Percentiles rank a stretch among this genome's conserved stretches.
Conservation (phyloP, 148 eudicot genomes). For the Salicornia ramosissima region DNA sequence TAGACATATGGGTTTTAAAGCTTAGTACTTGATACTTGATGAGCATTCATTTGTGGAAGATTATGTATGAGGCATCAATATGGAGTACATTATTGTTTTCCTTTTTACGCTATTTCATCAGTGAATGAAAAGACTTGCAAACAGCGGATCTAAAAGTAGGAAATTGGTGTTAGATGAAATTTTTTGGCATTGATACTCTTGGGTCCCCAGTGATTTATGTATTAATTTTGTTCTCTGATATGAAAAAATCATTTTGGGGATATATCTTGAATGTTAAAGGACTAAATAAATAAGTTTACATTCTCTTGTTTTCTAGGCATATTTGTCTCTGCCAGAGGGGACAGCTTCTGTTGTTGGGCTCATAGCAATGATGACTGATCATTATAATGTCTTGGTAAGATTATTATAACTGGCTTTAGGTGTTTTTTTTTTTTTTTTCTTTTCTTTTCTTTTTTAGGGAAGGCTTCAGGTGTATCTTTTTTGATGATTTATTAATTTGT, state of each 20-base stretch:
- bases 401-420: not conserved
- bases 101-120: not conserved
- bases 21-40: slow-evolving; percentile 4
- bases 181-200: not conserved
- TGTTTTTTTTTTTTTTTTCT: slow-evolving; percentile 6
- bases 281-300: not conserved
- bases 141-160: not conserved
- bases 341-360: slow-evolving; percentile 42
- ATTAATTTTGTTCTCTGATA: not conserved
- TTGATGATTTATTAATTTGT: too few relatives aligned
- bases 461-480: not conserved
- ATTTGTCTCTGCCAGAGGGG: slow-evolving; percentile 45
- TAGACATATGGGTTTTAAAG: not conserved
- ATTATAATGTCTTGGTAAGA: slow-evolving; percentile 44
- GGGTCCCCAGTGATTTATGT: not conserved
- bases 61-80: not conserved
- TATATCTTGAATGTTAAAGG: not conserved
- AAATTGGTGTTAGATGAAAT: not conserved
- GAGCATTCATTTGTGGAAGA: not conserved
- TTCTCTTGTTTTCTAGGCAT: slow-evolving; percentile 33
- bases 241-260: not conserved
- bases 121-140: slow-evolving; percentile 1
- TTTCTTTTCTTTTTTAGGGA: not conserved
- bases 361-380: slow-evolving; percentile 50
- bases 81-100: not conserved